Percentiles rank a stretch among this genome's conserved stretches.
Evolutionary conservation across 2,329 filamentous ascomycete genomes (phyloP).

Genomic region (Colletotrichum phormii): DNA sequence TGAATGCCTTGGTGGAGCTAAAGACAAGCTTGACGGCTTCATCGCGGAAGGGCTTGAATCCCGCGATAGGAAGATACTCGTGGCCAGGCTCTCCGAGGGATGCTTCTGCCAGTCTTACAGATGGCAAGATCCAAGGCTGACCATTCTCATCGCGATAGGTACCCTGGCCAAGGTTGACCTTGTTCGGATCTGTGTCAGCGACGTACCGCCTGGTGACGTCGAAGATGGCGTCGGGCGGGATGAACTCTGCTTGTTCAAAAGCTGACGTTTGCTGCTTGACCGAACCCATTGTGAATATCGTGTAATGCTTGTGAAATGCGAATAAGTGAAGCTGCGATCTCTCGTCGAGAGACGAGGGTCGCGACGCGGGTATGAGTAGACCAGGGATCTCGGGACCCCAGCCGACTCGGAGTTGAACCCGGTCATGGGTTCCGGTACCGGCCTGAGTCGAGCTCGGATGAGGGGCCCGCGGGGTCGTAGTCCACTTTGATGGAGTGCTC

Average conservation of each 20-base stretch:
- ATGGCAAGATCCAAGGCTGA: slow-evolving; percentile 52
- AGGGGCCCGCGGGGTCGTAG: slow-evolving; percentile 21
- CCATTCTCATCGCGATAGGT: slow-evolving; percentile 52
- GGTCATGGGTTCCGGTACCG: slow-evolving; percentile 28
- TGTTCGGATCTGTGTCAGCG: slow-evolving; percentile 45
- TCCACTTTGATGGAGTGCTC: slow-evolving; percentile 10
- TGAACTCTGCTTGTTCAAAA: slow-evolving; percentile 41
- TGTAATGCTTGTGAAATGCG: neutral
- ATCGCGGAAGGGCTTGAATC: slow-evolving; percentile 46
- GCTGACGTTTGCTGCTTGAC: slow-evolving; percentile 22
- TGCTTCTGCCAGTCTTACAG: slow-evolving; percentile 45
- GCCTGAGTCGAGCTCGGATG: slow-evolving; percentile 16
- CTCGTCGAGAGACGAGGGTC: neutral
- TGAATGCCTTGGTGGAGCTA: slow-evolving; percentile 40
- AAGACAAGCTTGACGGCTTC: slow-evolving; percentile 47
- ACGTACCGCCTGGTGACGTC: slow-evolving; percentile 48
- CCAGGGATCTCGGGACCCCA: slow-evolving; percentile 16
- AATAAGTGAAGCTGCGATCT: neutral
- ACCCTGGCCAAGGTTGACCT: slow-evolving; percentile 53
- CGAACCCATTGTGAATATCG: slow-evolving; percentile 16
- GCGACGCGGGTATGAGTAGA: neutral
- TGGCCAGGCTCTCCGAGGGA: slow-evolving; percentile 42
- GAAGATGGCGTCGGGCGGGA: slow-evolving; percentile 48
- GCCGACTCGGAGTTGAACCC: slow-evolving; percentile 29
- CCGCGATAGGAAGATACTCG: slow-evolving; percentile 53